Percentiles rank a stretch among this genome's conserved stretches.
Conservation (phyloP, 2,329 filamentous ascomycete species). For the Hortaea werneckii region DNA sequence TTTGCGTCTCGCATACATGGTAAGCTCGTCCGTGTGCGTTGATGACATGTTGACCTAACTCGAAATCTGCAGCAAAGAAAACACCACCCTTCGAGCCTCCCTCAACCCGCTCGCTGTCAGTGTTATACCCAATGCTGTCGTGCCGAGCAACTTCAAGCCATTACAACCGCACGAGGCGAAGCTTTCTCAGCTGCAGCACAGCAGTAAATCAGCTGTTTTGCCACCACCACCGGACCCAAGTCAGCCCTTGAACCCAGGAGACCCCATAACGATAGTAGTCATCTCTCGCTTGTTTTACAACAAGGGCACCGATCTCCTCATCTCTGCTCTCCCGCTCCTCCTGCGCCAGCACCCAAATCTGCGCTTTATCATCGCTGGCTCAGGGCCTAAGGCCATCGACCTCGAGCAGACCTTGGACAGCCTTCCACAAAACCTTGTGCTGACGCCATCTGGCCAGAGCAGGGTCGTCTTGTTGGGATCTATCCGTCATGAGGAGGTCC, state of each 20-base stretch:
- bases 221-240: slow-evolving; percentile 44
- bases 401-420: slow-evolving; percentile 92
- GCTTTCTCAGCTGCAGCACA: slow-evolving; percentile 4
- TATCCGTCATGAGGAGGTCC: slow-evolving; percentile 88
- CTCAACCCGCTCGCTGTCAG: slow-evolving; percentile 95
- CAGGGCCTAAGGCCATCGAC: slow-evolving; percentile 92
- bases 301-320: slow-evolving; percentile 94
- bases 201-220: slow-evolving; percentile 27
- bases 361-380: slow-evolving; percentile 92
- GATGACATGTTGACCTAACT: not conserved
- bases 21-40: slow-evolving; percentile 28
- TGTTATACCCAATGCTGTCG: slow-evolving; percentile 93
- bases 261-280: slow-evolving; percentile 90
- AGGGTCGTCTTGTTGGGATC: slow-evolving; percentile 86
- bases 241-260: slow-evolving; percentile 65
- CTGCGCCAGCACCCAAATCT: slow-evolving; percentile 84
- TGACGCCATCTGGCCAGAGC: slow-evolving; percentile 57
- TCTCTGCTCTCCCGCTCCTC: slow-evolving; percentile 87
- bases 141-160: slow-evolving; percentile 89
- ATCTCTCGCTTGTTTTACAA: slow-evolving; percentile 98
- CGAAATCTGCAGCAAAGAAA: slow-evolving; percentile 72
- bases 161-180: slow-evolving; percentile 35
- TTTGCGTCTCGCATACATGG: slow-evolving; percentile 98
- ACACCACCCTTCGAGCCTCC: slow-evolving; percentile 87
- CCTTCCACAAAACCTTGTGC: slow-evolving; percentile 29